Conservation (phyloP, 805 yeast species). For the Candida saitoana region DNA sequence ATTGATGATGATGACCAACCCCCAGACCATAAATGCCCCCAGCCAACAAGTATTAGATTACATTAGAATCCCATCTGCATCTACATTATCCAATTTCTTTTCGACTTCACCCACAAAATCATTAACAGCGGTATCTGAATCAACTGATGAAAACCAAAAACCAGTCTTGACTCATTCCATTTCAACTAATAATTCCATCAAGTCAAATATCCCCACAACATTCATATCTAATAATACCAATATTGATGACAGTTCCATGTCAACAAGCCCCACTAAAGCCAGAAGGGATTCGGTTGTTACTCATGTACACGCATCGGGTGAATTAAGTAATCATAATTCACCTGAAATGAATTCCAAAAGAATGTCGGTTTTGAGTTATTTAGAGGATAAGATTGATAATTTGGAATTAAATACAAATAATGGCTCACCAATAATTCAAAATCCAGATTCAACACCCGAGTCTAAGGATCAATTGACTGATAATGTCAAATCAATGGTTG, state of each 20-base stretch:
- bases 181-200: background rate
- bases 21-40: conserved; percentile 4
- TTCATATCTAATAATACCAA: background rate
- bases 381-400: conserved; percentile 43
- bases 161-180: background rate
- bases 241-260: background rate
- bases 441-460: conserved; percentile 14
- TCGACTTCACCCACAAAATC: conserved; percentile 39
- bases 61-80: conserved; percentile 31
- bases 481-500: background rate
- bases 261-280: conserved; percentile 13
- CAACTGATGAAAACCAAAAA: background rate
- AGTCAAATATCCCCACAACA: background rate
- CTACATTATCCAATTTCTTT: conserved; percentile 30
- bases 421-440: conserved; percentile 10
- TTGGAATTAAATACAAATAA: conserved; percentile 29
- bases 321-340: conserved; percentile 22
- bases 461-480: background rate
- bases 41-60: conserved; percentile 27
- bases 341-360: conserved; percentile 24
- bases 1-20: conserved; percentile 11
- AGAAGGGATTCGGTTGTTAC: conserved; percentile 41
- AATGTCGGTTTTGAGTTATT: conserved; percentile 37
- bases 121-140: conserved; percentile 1
- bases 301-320: conserved; percentile 42